phyloP scores from a whole-genome alignment of 2,329 filamentous ascomycete species.

The Venturia aucupariae region DNA sequence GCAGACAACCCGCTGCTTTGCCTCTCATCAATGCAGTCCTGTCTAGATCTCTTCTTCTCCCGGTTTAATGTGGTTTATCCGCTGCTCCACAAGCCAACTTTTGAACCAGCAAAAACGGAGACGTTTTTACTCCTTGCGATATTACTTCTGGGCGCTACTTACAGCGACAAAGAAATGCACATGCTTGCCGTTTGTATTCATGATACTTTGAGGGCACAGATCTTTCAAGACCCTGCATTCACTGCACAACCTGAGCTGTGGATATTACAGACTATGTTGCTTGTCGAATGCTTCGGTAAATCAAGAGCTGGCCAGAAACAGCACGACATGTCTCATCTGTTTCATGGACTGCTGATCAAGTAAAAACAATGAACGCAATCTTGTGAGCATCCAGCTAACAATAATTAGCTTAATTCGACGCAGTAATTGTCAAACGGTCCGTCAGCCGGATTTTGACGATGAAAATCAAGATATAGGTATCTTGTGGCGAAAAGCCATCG shows the following conservation, averaged over 20 bases:
- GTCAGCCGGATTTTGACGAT: constrained; percentile 28
- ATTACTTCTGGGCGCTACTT: constrained; percentile 52
- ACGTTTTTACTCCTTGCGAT: constrained; percentile 46
- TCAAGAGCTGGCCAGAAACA: constrained; percentile 53
- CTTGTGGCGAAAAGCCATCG: constrained; percentile 45
- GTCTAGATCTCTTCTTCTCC: constrained; percentile 51
- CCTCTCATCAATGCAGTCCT: constrained; percentile 43
- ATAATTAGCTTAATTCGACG: constrained; percentile 34
- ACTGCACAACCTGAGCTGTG: constrained; percentile 50
- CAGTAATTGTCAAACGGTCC: constrained; percentile 42
- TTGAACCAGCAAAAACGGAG: constrained; percentile 41
- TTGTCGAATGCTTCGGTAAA: constrained; percentile 58
- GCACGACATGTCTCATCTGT: constrained; percentile 54
- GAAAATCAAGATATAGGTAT: constrained; percentile 33
- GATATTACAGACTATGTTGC: constrained; percentile 51
- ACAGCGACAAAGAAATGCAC: constrained; percentile 49
- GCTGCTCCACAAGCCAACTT: constrained; percentile 49
- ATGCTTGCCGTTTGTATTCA: constrained; percentile 52
- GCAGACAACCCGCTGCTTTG: constrained; percentile 44
- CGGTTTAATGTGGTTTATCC: constrained; percentile 54
- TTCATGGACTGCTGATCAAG: constrained; percentile 47
- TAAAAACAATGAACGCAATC: constrained; percentile 6
- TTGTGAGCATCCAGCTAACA: neutral
- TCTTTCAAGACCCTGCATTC: constrained; percentile 50
- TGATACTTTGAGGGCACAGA: constrained; percentile 48